phyloP scores from a whole-genome alignment of 352 stramenopile species.

The Phytopythium kandeliae region DNA sequence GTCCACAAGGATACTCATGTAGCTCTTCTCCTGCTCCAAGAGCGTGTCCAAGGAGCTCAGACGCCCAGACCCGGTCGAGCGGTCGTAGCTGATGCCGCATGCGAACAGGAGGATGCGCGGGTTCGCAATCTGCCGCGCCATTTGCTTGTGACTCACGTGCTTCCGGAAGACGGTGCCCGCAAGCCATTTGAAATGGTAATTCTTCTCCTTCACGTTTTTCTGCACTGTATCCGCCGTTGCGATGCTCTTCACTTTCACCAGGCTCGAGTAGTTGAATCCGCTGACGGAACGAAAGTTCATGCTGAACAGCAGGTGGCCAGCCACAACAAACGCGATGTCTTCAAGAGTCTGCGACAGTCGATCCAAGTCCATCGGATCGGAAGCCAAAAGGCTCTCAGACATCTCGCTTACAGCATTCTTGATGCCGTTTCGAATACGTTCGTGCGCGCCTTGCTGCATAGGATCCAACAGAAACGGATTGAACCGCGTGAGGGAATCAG shows the following conservation, averaged over 20 bases:
- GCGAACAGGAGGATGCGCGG: constrained; percentile 96
- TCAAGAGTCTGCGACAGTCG: constrained; percentile 45
- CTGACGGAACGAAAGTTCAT: constrained; percentile 72
- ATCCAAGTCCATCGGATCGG: constrained; percentile 28
- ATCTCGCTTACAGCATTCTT: constrained; percentile 28
- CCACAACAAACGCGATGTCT: constrained; percentile 74
- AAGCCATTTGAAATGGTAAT: constrained; percentile 92
- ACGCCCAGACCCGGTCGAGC: constrained; percentile 70
- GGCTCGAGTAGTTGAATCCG: constrained; percentile 74
- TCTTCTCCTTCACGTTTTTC: constrained; percentile 67
- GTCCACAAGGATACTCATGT: constrained; percentile 95
- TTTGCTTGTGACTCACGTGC: constrained; percentile 96
- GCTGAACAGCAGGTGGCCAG: constrained; percentile 68
- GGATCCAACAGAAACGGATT: too few relatives aligned
- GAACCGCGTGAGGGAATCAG: too few relatives aligned
- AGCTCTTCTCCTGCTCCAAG: constrained; percentile 95
- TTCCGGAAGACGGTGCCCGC: constrained; percentile 95
- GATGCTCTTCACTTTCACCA: constrained; percentile 86
- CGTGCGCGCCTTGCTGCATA: constrained; percentile 51
- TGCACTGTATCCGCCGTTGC: constrained; percentile 43
- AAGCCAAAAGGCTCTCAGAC: constrained; percentile 18
- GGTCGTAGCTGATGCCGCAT: constrained; percentile 96
- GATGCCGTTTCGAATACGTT: constrained; percentile 55
- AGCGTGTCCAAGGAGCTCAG: constrained; percentile 95
- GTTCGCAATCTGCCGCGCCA: constrained; percentile 90